Conservation (phyloP, 257 asterid genomes). For the Coffea eugenioides region DNA sequence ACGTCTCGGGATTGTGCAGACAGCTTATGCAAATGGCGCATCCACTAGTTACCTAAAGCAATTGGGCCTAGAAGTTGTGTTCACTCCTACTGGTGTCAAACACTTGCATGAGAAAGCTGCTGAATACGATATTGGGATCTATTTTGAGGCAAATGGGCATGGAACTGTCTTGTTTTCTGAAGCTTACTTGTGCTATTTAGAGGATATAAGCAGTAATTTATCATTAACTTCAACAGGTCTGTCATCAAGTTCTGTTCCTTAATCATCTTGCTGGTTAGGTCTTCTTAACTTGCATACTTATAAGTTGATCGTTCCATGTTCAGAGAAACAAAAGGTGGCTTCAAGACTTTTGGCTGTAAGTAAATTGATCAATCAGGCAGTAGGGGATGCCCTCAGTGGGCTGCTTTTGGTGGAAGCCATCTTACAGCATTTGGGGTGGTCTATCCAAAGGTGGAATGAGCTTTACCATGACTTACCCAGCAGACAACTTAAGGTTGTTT, state of each 20-base stretch:
- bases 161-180: slow-evolving; percentile 94
- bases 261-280: neutral
- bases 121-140: slow-evolving; percentile 84
- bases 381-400: slow-evolving; percentile 88
- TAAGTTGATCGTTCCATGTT: slow-evolving; percentile 44
- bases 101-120: slow-evolving; percentile 90
- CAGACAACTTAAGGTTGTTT: slow-evolving; percentile 82
- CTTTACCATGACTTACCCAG: slow-evolving; percentile 91
- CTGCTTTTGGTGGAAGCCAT: slow-evolving; percentile 86
- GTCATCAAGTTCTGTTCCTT: slow-evolving; percentile 8
- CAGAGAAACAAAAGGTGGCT: slow-evolving; percentile 73
- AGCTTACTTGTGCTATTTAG: slow-evolving; percentile 55
- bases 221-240: slow-evolving; percentile 60
- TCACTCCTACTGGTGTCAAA: slow-evolving; percentile 94
- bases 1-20: slow-evolving; percentile 76
- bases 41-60: slow-evolving; percentile 79
- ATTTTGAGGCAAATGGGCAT: slow-evolving; percentile 97
- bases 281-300: neutral
- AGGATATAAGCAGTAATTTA: slow-evolving; percentile 45
- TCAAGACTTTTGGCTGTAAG: slow-evolving; percentile 75
- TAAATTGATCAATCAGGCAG: slow-evolving; percentile 89
- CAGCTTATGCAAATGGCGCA: slow-evolving; percentile 98
- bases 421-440: slow-evolving; percentile 69
- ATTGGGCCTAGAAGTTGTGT: slow-evolving; percentile 69
- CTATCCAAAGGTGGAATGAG: slow-evolving; percentile 73